Evolutionary conservation across 1,284 basidiomycete genomes (phyloP).

Genomic region (Leccinum ambiguum): DNA sequence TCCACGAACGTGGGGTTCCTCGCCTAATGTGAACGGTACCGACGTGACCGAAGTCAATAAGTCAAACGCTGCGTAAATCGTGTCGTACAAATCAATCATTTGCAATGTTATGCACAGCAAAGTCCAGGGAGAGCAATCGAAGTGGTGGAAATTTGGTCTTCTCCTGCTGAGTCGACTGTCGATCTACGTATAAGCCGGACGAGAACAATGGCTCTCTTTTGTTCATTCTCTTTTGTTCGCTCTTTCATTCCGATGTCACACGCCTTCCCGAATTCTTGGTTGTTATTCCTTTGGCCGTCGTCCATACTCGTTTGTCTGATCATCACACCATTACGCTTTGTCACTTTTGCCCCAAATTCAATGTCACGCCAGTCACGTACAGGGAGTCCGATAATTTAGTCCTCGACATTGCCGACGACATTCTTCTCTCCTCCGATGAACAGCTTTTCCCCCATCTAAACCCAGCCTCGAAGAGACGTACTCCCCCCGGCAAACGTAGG

Average conservation of each 20-base stretch:
- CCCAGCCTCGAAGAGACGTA: no score
- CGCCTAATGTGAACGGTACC: constrained; percentile 12
- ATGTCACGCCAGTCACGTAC: constrained; percentile 66
- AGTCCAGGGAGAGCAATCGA: no score
- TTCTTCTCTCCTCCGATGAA: no score
- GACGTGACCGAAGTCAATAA: not conserved
- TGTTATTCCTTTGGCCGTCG: constrained; percentile 18
- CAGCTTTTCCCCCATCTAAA: no score
- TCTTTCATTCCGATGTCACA: no score
- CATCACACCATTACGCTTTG: constrained; percentile 39
- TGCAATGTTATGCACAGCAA: constrained; percentile 15
- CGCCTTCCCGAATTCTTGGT: constrained; percentile 18
- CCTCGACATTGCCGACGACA: no score
- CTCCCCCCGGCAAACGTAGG: no score
- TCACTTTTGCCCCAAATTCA: constrained; percentile 63
- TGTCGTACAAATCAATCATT: constrained; percentile 31
- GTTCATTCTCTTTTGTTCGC: no score
- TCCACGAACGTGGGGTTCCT: constrained; percentile 27
- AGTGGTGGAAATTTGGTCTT: no score
- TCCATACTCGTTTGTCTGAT: not conserved
- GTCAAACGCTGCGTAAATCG: constrained; percentile 25
- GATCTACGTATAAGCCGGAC: no score
- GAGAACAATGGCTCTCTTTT: no score
- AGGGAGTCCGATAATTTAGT: constrained; percentile 43
- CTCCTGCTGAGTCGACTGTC: no score